Conservation (phyloP, 2,329 filamentous ascomycete species). For the Neurospora crassa region DNA sequence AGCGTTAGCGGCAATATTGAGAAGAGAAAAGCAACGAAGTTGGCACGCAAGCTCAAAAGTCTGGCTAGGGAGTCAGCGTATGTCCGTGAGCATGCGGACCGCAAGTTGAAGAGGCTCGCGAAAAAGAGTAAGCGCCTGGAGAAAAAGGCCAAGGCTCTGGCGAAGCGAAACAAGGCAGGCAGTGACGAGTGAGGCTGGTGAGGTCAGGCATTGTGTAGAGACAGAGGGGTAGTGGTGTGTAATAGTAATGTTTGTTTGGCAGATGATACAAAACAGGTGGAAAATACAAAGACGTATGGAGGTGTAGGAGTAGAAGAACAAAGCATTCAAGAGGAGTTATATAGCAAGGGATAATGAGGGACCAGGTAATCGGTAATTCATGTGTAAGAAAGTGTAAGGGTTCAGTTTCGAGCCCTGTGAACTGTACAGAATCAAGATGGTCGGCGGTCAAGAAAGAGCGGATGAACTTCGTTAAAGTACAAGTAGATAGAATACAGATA, state of each 20-base stretch:
- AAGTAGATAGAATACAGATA: not conserved
- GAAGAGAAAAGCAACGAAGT: not conserved
- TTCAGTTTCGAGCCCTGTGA: too few relatives aligned
- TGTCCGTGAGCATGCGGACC: not conserved
- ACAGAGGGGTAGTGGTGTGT: not conserved
- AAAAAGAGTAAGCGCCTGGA: not conserved
- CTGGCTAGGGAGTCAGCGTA: not conserved
- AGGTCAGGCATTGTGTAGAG: not conserved
- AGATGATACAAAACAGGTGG: not conserved
- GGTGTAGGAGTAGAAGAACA: not conserved
- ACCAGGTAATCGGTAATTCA: not conserved
- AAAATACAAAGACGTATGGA: not conserved
- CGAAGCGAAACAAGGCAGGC: not conserved
- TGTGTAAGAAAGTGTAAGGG: too few relatives aligned
- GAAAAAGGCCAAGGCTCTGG: not conserved
- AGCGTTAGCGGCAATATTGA: not conserved
- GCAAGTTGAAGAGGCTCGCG: not conserved
- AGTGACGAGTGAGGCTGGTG: not conserved
- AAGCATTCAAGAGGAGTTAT: not conserved
- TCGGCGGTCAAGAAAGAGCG: too few relatives aligned
- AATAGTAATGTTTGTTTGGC: not conserved
- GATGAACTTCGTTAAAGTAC: too few relatives aligned
- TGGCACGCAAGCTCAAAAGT: not conserved
- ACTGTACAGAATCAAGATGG: too few relatives aligned
- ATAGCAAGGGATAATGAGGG: not conserved